These are phyloP conservation scores for Rosa lucieae DNA, from an alignment of 306 rosid species.

Conservation along the genomic window DNA sequence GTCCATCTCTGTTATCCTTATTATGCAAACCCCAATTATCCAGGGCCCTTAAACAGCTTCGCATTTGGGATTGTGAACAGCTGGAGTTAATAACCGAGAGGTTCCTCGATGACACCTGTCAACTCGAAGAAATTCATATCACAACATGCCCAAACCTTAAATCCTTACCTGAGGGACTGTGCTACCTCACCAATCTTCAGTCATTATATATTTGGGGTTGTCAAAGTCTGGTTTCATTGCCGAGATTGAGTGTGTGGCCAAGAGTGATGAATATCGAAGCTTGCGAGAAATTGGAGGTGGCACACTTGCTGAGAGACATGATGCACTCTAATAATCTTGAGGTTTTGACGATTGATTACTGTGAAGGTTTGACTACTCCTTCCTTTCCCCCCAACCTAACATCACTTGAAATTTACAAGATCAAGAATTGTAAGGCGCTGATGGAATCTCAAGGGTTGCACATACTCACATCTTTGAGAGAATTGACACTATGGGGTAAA, in stretches of 20 bases:
- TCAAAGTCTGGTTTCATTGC: background rate
- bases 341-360: background rate
- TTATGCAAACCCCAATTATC: conserved; percentile 13
- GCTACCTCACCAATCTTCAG: background rate
- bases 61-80: conserved; percentile 11
- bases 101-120: background rate
- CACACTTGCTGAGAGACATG: background rate
- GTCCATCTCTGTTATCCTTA: conserved; percentile 22
- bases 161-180: conserved; percentile 15
- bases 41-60: conserved; percentile 8
- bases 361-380: background rate
- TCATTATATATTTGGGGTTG: background rate
- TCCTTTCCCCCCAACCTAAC: conserved; percentile 26
- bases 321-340: background rate
- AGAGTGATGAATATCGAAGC: accelerated
- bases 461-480: conserved; percentile 20
- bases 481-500: background rate
- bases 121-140: conserved; percentile 12
- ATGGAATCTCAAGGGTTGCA: conserved; percentile 13
- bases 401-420: background rate
- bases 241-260: background rate
- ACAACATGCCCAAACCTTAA: conserved; percentile 4
- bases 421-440: conserved; percentile 4
- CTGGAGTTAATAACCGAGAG: conserved; percentile 17
- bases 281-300: background rate